Evolutionary conservation across 2,329 filamentous ascomycete species (phyloP).

Genomic region (Aureobasidium sp.): DNA sequence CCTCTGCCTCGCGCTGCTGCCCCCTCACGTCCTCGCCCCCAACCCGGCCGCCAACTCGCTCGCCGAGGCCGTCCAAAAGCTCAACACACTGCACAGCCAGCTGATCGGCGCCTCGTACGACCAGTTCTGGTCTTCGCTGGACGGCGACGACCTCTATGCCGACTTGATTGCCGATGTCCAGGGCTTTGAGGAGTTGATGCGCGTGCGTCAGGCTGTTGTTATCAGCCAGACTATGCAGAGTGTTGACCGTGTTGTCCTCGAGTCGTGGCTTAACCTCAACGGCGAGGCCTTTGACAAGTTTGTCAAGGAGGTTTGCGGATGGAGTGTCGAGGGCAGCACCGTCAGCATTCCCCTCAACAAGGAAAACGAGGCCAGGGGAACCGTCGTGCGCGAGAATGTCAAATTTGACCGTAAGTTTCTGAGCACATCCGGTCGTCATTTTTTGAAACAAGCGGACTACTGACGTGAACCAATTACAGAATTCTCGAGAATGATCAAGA

Average conservation of each 20-base stretch:
- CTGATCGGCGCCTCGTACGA: slow-evolving; percentile 87
- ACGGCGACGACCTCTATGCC: slow-evolving; percentile 91
- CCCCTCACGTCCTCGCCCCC: slow-evolving; percentile 67
- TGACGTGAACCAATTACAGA: slow-evolving; percentile 32
- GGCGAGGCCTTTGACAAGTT: slow-evolving; percentile 45
- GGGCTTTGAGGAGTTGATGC: slow-evolving; percentile 91
- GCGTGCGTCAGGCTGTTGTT: slow-evolving; percentile 80
- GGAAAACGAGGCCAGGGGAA: slow-evolving; percentile 95
- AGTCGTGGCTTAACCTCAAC: slow-evolving; percentile 43
- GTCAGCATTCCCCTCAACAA: slow-evolving; percentile 85
- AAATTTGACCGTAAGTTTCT: slow-evolving; percentile 62
- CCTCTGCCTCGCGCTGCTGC: slow-evolving; percentile 88
- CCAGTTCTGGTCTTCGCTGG: slow-evolving; percentile 86
- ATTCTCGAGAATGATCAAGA: slow-evolving; percentile 70
- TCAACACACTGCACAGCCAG: slow-evolving; percentile 74
- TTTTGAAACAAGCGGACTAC: neutral
- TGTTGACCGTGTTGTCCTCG: slow-evolving; percentile 47
- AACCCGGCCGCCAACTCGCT: slow-evolving; percentile 52
- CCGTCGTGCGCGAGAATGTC: slow-evolving; percentile 91
- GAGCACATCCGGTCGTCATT: neutral
- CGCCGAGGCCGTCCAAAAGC: slow-evolving; percentile 84
- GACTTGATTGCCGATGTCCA: slow-evolving; percentile 90
- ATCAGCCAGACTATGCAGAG: slow-evolving; percentile 80
- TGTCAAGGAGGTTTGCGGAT: slow-evolving; percentile 58
- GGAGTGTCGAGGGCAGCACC: slow-evolving; percentile 62